Evolutionary conservation across 2,329 filamentous ascomycete genomes (phyloP).

Genomic region (Aspergillus awamori): DNA sequence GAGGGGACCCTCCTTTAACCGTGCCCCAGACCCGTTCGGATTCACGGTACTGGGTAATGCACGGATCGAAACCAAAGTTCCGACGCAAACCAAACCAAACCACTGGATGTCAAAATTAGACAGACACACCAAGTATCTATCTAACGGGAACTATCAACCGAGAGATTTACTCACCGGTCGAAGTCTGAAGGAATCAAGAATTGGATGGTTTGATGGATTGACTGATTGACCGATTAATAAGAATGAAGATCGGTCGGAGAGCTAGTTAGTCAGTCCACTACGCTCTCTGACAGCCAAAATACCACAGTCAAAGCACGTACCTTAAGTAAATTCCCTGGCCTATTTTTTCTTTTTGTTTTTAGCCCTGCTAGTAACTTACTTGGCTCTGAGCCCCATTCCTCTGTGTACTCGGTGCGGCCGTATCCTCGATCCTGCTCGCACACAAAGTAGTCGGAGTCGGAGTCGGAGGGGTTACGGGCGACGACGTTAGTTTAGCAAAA

Average conservation of each 20-base stretch:
- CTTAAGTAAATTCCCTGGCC: too few species aligned
- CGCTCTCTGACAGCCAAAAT: too few species aligned
- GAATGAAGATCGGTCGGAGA: background rate
- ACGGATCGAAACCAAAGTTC: constrained; percentile 6
- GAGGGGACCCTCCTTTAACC: background rate
- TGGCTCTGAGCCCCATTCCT: constrained; percentile 6
- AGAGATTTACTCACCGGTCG: background rate
- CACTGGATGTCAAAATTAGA: too few species aligned
- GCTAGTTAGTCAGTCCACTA: too few species aligned
- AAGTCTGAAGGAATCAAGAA: background rate
- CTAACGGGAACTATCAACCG: constrained; percentile 1
- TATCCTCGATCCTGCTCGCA: constrained; percentile 8
- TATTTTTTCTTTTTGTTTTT: too few species aligned
- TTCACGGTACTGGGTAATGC: constrained; percentile 8
- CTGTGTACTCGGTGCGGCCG: constrained; percentile 6
- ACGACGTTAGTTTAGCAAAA: background rate
- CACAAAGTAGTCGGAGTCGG: background rate
- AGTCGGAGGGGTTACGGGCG: background rate
- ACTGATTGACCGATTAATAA: background rate
- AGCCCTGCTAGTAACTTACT: too few species aligned
- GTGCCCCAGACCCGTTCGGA: constrained; percentile 8
- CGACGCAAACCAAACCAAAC: background rate
- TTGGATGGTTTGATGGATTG: background rate
- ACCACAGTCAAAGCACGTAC: too few species aligned
- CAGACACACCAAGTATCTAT: too few species aligned